These are phyloP conservation scores for Kuraishia piskuri DNA, from an alignment of 805 yeast species.

Conservation along the genomic window DNA sequence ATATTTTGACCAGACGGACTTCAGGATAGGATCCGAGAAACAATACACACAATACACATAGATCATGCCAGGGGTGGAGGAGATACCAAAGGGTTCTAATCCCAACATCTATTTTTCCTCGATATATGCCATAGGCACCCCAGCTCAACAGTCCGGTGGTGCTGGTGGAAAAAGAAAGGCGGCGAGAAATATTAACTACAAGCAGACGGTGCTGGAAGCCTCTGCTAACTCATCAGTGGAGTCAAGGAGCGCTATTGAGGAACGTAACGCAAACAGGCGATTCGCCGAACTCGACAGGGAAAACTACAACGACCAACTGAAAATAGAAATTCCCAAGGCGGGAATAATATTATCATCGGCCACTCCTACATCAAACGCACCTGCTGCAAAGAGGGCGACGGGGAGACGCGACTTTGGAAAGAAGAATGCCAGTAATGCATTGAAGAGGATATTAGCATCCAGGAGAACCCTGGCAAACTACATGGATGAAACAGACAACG, in stretches of 20 bases:
- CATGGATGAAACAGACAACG: constrained; percentile 31
- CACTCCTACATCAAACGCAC: not conserved
- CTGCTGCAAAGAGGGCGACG: not conserved
- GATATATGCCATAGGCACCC: constrained; percentile 10
- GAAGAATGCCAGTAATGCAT: constrained; percentile 14
- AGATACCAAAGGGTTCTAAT: constrained; percentile 18
- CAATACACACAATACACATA: not conserved
- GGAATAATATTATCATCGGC: constrained; percentile 1
- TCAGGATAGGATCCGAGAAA: not conserved
- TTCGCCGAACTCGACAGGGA: constrained; percentile 33
- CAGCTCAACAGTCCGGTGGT: not conserved
- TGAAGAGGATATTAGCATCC: constrained; percentile 28
- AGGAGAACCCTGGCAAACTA: constrained; percentile 32
- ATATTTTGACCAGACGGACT: too few species aligned
- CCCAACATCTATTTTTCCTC: constrained; percentile 19
- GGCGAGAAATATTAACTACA: constrained; percentile 23
- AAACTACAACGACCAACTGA: constrained; percentile 29
- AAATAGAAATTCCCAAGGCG: constrained; percentile 29
- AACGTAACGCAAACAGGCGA: constrained; percentile 27
- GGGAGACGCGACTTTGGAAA: not conserved
- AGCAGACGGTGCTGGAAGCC: constrained; percentile 17
- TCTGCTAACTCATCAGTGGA: constrained; percentile 7
- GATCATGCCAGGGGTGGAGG: constrained; percentile 14
- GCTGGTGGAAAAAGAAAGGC: constrained; percentile 11
- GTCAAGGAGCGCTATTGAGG: constrained; percentile 15